Evolutionary conservation across 306 rosid species (phyloP), one percentile per base, ranked within the genome.

Genomic region (Pyrus communis): DNA sequence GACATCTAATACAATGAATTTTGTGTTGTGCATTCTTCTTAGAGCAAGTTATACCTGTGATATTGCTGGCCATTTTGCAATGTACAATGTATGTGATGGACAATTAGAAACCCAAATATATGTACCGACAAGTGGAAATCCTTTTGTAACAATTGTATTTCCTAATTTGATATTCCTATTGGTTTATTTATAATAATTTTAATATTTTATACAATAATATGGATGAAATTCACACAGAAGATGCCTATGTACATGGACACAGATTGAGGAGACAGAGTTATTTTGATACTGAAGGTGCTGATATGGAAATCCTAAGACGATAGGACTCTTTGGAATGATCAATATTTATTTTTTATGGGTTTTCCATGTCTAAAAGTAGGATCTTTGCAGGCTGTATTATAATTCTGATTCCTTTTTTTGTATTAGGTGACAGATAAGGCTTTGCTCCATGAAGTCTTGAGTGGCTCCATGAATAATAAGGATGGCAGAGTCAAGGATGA

Each of bases 401-500:
- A 71, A 62, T 15, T 69, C n/a, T 49, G 28, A 64, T 46, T 21
- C 70, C 35, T 43, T 45, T 17, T 60, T 66, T 77, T 59, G 59
- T 79, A 42, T 21, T 85, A 95, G 98, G 97, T 95, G 73, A 95
- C 98, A 79, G 97, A 95, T 86, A 88, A 85, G 86, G 88, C 92
- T 82, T 88, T 95, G 86, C 91, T 89, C 19, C 89, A 79, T 78
- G 93, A 84, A 75, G 98, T 95, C 55, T 57, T 85, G 88, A 90
- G 84, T 61, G 97, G 97, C 58, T 89, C 88, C 83, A 77, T 85
- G 71, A 85, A 80, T 83, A 87, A 79, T 80, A 95, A 92, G 82
- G 97, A 92, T 84, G 95, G 91, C 35, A 83, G 93, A 80, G 98
- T 95, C 84, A 95, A 87, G 86, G 96, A 92, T 76, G 98, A 95